phyloP scores from a whole-genome alignment of 2,329 filamentous ascomycete species.

The Cordyceps cateniannulata region DNA sequence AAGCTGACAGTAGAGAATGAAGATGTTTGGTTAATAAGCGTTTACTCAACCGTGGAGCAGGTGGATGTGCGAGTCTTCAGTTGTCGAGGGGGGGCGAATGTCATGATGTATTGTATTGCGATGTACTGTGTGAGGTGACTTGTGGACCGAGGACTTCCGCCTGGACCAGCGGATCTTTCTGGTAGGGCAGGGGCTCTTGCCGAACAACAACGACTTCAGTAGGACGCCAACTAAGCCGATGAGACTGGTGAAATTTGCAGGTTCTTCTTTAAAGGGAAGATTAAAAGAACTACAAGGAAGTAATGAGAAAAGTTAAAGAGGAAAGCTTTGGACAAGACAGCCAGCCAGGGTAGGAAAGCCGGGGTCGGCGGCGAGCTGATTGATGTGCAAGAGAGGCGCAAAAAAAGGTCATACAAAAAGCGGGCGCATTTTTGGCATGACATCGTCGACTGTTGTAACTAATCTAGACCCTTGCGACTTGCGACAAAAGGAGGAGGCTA shows the following conservation, averaged over 20 bases:
- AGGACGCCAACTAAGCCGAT: too few relatives aligned
- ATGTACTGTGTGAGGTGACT: neutral
- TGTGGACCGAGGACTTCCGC: neutral
- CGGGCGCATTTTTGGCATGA: neutral
- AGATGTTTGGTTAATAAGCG: neutral
- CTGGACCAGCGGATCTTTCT: too few relatives aligned
- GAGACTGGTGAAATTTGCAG: too few relatives aligned
- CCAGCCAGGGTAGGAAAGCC: neutral
- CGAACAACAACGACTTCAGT: too few relatives aligned
- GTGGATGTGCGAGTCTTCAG: neutral
- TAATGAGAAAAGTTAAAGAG: too few relatives aligned
- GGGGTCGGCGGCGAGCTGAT: too few relatives aligned
- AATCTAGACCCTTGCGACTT: neutral
- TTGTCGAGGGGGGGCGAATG: neutral
- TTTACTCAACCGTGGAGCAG: neutral
- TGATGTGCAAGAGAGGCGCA: neutral
- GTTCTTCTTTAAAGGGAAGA: too few relatives aligned
- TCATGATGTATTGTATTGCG: constrained; percentile 6
- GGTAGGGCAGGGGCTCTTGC: too few relatives aligned
- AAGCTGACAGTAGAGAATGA: neutral
- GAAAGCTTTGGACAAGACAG: too few relatives aligned
- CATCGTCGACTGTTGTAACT: neutral
- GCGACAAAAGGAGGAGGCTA: neutral
- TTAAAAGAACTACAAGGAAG: too few relatives aligned
- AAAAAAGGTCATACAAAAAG: neutral